Percentiles rank a stretch among this genome's conserved stretches.
These are phyloP conservation scores for Penicillium paneum DNA, from an alignment of 2,329 filamentous ascomycete species.

Conservation along the genomic window DNA sequence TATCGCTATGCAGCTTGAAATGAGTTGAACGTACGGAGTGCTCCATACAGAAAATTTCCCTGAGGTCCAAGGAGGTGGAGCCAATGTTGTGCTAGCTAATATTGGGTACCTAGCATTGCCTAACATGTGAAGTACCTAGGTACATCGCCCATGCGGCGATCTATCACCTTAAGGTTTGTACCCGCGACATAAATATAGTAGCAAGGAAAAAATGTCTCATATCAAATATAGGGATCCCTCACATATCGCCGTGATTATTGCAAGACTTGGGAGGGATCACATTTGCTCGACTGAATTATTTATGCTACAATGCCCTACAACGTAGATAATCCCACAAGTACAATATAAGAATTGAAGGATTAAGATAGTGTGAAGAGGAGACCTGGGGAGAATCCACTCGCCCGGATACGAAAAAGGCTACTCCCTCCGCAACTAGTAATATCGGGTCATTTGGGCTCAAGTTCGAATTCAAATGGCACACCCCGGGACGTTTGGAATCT, in stretches of 20 bases:
- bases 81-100: not conserved
- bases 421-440: not conserved
- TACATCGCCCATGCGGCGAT: constrained; percentile 22
- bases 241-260: not conserved
- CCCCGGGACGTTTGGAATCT: not conserved
- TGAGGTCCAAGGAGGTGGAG: constrained; percentile 13
- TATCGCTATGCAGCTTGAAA: not conserved
- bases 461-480: too few relatives aligned
- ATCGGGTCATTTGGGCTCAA: not conserved
- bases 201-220: constrained; percentile 22
- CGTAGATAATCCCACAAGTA: not conserved
- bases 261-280: not conserved
- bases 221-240: constrained; percentile 2
- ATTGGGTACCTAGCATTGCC: constrained; percentile 12
- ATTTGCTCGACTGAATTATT: not conserved
- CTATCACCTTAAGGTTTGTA: constrained; percentile 19
- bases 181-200: constrained; percentile 15
- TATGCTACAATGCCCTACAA: not conserved
- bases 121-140: constrained; percentile 10
- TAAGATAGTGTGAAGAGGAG: not conserved
- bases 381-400: constrained; percentile 1
- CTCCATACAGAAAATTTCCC: not conserved
- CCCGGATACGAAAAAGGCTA: not conserved
- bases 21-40: not conserved
- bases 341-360: not conserved